Evolutionary conservation across 2,329 filamentous ascomycete genomes (phyloP), one percentile per base, ranked within the genome.

Genomic region (Ramichloridium luteum): DNA sequence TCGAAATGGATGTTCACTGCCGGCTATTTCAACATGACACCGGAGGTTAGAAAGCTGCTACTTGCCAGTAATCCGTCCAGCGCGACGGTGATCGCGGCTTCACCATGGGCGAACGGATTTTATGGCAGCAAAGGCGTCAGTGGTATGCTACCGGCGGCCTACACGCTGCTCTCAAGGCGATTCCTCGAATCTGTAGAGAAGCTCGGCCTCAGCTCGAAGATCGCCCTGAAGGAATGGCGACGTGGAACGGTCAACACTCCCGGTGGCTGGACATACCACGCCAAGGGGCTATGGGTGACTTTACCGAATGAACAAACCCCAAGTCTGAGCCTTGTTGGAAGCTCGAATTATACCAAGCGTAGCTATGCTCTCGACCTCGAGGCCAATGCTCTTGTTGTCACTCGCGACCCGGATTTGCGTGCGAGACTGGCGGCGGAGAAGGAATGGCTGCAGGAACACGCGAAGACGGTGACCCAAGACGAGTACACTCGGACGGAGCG

Each of bases 1-100:
- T 81, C 80, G 0, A 78, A 74, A 10, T 98, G 90, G 90, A 90
- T 84, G 0, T 96, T 98, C 56, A 96, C 90, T 1, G 90, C 90
- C 0, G 90, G 90, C 31, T 98, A 98, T 61, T 98, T 98, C 64
- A 98, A 98, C 61, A 93, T 93, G 34, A 85, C 85, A 5, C 80
- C 85, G 0, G 75, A 77, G 3, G 72, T 96, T 13, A 86, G 82
- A 2, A 72, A 77, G 23, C 70, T 93, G 1, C 67, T 98, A 0
- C 74, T 98, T 17, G 65, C 69, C 5, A 85, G 83, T 1, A 70
- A 75, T 1, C 80, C 77, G 0, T 58, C 61, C 1, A 67, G 66
- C 25, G 90, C 84, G 38, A 86, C 80, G 0, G 81, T 98, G 13
- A 78, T 98, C 33, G 94, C 90, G 0, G 90, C 90, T 2, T 85